Percentiles rank a stretch among this genome's conserved stretches.
phyloP scores from a whole-genome alignment of 345 rosid genomes.

The Psidium guajava region DNA sequence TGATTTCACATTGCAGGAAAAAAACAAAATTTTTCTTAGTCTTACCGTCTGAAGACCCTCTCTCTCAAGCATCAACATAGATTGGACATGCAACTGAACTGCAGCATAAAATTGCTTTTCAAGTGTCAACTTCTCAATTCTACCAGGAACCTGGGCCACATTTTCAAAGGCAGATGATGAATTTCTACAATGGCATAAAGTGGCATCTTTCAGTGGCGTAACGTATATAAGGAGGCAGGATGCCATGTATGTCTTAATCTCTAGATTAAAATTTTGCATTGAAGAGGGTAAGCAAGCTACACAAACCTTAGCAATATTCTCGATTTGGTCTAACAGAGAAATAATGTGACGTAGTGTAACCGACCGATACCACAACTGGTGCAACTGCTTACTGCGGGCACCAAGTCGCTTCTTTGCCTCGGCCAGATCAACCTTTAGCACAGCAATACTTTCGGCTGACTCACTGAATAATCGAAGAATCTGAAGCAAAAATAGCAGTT shows the following conservation, averaged over 20 bases:
- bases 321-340: slow-evolving; percentile 87
- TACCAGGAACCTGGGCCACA: slow-evolving; percentile 62
- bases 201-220: background rate
- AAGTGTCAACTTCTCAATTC: slow-evolving; percentile 79
- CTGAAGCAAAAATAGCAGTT: slow-evolving; percentile 26
- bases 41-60: slow-evolving; percentile 93
- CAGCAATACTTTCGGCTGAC: slow-evolving; percentile 66
- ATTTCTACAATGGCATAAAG: background rate
- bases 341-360: slow-evolving; percentile 96
- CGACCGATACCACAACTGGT: slow-evolving; percentile 98
- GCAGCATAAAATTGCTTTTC: slow-evolving; percentile 93
- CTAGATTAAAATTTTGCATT: background rate
- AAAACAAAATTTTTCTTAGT: background rate
- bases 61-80: slow-evolving; percentile 87
- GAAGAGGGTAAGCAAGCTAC: background rate
- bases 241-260: background rate
- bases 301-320: slow-evolving; percentile 95
- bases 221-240: background rate
- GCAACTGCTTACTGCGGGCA: slow-evolving; percentile 85
- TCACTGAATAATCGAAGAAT: slow-evolving; percentile 92
- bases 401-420: slow-evolving; percentile 86
- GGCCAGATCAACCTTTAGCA: slow-evolving; percentile 74
- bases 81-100: slow-evolving; percentile 73
- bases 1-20: background rate
- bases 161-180: background rate